phyloP scores from a whole-genome alignment of 306 rosid species.

The Cicer chorassanicum region DNA sequence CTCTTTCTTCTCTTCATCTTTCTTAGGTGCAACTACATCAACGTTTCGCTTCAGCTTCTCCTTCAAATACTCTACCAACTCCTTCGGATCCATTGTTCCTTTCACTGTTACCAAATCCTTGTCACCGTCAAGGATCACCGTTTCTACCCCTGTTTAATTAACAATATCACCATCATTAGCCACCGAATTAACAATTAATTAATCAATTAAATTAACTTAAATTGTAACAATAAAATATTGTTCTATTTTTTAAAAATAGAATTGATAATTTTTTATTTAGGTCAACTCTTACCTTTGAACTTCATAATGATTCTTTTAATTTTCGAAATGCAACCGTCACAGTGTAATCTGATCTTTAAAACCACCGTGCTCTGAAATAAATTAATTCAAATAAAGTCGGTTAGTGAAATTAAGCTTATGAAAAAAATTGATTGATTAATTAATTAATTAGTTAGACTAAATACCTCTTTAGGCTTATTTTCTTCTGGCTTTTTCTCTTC shows the following conservation, averaged over 20 bases:
- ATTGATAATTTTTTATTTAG: neutral
- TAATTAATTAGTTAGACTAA: neutral
- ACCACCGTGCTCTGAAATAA: conserved; percentile 73
- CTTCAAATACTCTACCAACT: conserved; percentile 54
- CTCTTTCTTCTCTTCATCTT: conserved; percentile 61
- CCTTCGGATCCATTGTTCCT: conserved; percentile 76
- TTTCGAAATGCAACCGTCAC: conserved; percentile 87
- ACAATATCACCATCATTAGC: conserved; percentile 16
- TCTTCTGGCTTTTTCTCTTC: conserved; percentile 66
- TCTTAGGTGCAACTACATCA: conserved; percentile 68
- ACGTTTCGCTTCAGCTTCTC: conserved; percentile 65
- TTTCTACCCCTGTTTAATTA: conserved; percentile 59
- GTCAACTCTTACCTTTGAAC: conserved; percentile 65
- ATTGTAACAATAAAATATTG: neutral
- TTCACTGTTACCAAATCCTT: conserved; percentile 76
- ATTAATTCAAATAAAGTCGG: conserved; percentile 10
- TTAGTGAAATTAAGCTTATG: conserved; percentile 38
- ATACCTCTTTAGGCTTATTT: conserved; percentile 64
- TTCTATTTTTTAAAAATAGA: neutral
- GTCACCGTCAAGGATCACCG: conserved; percentile 57
- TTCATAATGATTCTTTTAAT: conserved; percentile 57
- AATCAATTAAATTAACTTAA: neutral
- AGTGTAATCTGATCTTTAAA: conserved; percentile 77
- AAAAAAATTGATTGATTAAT: neutral
- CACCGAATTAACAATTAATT: conserved; percentile 19